Base-by-base conservation (phyloP, 495 filamentous ascomycete species). In the Melanomma pulvis-pyrius region DNA sequence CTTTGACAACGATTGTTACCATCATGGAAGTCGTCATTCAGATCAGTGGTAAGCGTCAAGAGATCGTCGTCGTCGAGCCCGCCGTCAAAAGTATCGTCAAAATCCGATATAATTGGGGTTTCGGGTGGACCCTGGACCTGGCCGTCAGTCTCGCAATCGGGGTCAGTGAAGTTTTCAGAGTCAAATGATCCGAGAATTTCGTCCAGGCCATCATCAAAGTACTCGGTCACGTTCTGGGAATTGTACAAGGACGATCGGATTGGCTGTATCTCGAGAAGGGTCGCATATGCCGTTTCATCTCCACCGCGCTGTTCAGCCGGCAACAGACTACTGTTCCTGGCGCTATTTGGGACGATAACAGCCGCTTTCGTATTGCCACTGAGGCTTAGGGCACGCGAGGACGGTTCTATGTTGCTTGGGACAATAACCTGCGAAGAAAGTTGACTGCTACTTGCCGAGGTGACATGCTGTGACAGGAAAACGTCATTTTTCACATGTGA, bases 121-220 rank as follows among this genome's bases (percentile, higher is more conserved):
- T 3, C 39, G 3, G 41, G 12, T 50, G 41, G 6, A 19, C 9
- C 9, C 22, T 39, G 24, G 7, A 24, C 11, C 51, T 57, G n/a
- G 52, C 15, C 15, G 41, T 63, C 24, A 48, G 25, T 48, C 19
- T 32, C 17, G 9, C 12, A 19, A 11, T 57, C 13, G 22, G 13
- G 12, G 36, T 49, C 54, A 50, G 47, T 47, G 48, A 54, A n/a
- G 11, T 54, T 0, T 47, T 61, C 64, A 50, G 61, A 12, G 17
- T 67, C 58, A 6, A 61, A 0, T 19, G 57, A 24, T 28, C 12
- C 21, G 25, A 67, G 51, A 34, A 61, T 61, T 1, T 56, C 64
- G 34, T 67, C 64, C 1, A 67, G 49, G 7, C 29, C 64, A 26
- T 49, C 53, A 44, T 41, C 53, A 44, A 22, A 57, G 34, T 57